phyloP scores from a whole-genome alignment of 805 yeast species.

The Cyberlindnera saturnus region DNA sequence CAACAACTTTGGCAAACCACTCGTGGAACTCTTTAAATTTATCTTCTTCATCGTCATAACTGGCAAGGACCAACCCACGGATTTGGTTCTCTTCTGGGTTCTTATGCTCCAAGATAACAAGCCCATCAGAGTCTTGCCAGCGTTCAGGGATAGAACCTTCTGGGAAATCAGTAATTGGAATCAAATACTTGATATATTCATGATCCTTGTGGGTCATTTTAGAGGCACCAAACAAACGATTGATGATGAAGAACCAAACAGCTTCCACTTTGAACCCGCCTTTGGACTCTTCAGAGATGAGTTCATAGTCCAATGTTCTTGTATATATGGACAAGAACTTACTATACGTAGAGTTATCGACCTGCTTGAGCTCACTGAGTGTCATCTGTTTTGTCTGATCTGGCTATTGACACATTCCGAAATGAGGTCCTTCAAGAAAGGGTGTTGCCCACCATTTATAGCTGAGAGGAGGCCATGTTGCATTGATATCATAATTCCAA shows the following conservation, averaged over 20 bases:
- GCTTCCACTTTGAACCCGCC: constrained; percentile 24
- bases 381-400: no score
- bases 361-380: not conserved
- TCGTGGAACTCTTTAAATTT: constrained; percentile 20
- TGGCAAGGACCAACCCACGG: constrained; percentile 33
- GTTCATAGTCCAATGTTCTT: constrained; percentile 17
- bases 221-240: not conserved
- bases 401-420: no score
- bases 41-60: constrained; percentile 24
- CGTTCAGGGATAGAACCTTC: constrained; percentile 8
- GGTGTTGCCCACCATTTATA: no score
- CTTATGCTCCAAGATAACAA: constrained; percentile 29
- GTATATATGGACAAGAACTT: constrained; percentile 34
- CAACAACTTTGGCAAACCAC: constrained; percentile 33
- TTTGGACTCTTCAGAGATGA: constrained; percentile 28
- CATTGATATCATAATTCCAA: no score
- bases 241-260: constrained; percentile 23
- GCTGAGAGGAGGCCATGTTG: no score
- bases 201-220: not conserved
- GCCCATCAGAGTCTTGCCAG: constrained; percentile 13
- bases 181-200: not conserved
- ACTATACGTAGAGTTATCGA: constrained; percentile 32
- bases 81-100: constrained; percentile 26
- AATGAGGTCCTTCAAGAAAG: no score
- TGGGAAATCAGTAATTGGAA: constrained; percentile 4